Evolutionary conservation across 2,329 filamentous ascomycete species (phyloP).

Genomic region (Daldinia sp.): DNA sequence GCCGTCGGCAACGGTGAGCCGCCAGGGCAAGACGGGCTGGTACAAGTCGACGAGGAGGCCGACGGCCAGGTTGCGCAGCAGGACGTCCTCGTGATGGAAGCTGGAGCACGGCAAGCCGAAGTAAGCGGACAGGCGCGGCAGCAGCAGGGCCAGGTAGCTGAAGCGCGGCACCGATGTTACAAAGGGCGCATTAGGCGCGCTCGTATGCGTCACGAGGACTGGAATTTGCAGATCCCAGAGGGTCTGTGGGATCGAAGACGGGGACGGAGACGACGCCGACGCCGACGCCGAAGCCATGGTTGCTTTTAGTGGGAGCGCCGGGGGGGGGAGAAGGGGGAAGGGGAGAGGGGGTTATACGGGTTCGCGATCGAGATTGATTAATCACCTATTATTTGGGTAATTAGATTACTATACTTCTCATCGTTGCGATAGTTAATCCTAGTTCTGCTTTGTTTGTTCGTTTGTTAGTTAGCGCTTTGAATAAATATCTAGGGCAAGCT

Average conservation of each 20-base stretch:
- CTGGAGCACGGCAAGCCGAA: conserved; percentile 64
- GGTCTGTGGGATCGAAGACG: conserved; percentile 51
- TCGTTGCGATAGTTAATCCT: too few species aligned
- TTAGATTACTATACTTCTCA: too few species aligned
- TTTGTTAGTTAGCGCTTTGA: too few species aligned
- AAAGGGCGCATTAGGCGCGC: conserved; percentile 58
- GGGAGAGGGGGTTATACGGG: too few species aligned
- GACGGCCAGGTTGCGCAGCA: conserved; percentile 47
- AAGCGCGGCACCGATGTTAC: conserved; percentile 65
- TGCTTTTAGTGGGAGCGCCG: conserved; percentile 17
- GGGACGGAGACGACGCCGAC: neutral
- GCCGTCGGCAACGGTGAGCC: conserved; percentile 62
- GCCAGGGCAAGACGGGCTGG: conserved; percentile 63
- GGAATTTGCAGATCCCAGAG: conserved; percentile 65
- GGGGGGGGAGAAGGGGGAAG: conserved; percentile 1
- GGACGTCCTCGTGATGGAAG: conserved; percentile 59
- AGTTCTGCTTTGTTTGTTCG: too few species aligned
- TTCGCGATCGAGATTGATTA: neutral
- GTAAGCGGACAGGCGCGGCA: conserved; percentile 62
- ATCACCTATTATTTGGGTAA: too few species aligned
- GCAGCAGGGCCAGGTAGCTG: conserved; percentile 65
- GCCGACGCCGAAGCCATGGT: conserved; percentile 1
- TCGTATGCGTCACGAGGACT: conserved; percentile 61
- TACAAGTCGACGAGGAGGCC: conserved; percentile 63
- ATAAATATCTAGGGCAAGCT: too few species aligned